Evolutionary conservation across 2,329 filamentous ascomycete species (phyloP), one percentile per base, ranked within the genome.

Genomic region (Trichophyton rubrum): DNA sequence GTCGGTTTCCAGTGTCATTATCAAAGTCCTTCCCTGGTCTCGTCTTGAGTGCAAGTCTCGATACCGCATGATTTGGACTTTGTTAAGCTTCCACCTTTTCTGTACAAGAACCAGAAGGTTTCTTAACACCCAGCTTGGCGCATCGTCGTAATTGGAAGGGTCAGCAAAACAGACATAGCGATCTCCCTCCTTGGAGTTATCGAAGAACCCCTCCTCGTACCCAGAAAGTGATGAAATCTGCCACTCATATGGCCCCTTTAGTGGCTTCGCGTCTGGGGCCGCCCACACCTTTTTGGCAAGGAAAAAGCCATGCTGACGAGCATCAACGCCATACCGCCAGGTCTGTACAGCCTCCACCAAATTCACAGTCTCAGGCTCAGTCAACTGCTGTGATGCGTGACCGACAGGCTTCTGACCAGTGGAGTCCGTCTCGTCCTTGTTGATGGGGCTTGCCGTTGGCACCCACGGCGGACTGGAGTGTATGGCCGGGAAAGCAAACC

Each of bases 401-500:
- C 40, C 35, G 38, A 56, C 58, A 24, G 30, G 24, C 33, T 35
- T 55, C 24, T 55, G 27, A 9, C 61, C 57, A 56, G n/a, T 60
- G 17, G 79, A 55, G 22, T 60, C 58, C 8, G 56, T 58, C 17
- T 35, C 22, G 38, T 56, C 53, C 27, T 59, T 60, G 3, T 49
- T 56, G 11, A 60, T 58, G 15, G 20, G 20, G 6, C n/a, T 20
- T n/a, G 27, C 17, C 3, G 30, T 67, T 2, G 64, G 78, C 67
- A 83, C 86, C 93, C 93, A 99, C 30, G 81, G 79, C 1, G 90
- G 89, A 60, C 92, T 86, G 3, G 92, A 95, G 71, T 95, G 91
- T 51, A 99, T 80, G 15, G 92, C 90, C 0, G 93, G 93, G 69
- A 95, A 99, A 3, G 88, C 92, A 73, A 97, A 97, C 85, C 95